Evolutionary conservation across 2,329 filamentous ascomycete genomes (phyloP).

Genomic region (Penicillium sclerotiorum): DNA sequence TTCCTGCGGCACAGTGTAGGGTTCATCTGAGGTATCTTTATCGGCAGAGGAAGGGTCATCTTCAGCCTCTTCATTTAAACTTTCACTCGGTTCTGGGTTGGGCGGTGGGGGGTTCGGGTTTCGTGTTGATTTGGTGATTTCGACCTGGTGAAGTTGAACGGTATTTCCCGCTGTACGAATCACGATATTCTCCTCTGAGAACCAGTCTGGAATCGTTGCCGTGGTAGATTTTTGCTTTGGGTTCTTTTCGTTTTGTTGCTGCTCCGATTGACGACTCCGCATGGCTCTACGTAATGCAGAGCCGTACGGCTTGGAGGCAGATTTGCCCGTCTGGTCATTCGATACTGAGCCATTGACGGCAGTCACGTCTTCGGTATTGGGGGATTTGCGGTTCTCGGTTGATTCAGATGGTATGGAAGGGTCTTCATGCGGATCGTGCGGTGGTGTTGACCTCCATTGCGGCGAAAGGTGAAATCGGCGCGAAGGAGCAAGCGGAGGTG

Average conservation of each 20-base stretch:
- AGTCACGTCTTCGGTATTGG: slow-evolving; percentile 18
- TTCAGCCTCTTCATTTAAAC: slow-evolving; percentile 26
- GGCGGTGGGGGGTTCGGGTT: slow-evolving; percentile 20
- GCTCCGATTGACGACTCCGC: slow-evolving; percentile 35
- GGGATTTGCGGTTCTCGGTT: slow-evolving; percentile 23
- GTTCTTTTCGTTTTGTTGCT: slow-evolving; percentile 5
- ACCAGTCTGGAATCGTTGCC: slow-evolving; percentile 41
- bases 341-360: slow-evolving; percentile 17
- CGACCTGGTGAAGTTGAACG: slow-evolving; percentile 25
- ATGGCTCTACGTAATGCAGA: slow-evolving; percentile 43
- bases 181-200: slow-evolving; percentile 39
- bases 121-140: slow-evolving; percentile 27
- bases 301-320: slow-evolving; percentile 39
- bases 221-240: slow-evolving; percentile 21
- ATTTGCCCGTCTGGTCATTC: slow-evolving; percentile 21
- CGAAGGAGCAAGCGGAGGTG: slow-evolving; percentile 27
- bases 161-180: slow-evolving; percentile 21
- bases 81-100: slow-evolving; percentile 9
- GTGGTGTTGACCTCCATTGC: slow-evolving; percentile 29
- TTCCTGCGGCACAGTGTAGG: slow-evolving; percentile 44
- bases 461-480: slow-evolving; percentile 39
- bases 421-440: slow-evolving; percentile 32
- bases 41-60: slow-evolving; percentile 24
- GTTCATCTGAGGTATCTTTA: slow-evolving; percentile 15
- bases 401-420: slow-evolving; percentile 24